Evolutionary conservation across 1,284 basidiomycete genomes (phyloP).

Genomic region (Ustilago cynodontis): DNA sequence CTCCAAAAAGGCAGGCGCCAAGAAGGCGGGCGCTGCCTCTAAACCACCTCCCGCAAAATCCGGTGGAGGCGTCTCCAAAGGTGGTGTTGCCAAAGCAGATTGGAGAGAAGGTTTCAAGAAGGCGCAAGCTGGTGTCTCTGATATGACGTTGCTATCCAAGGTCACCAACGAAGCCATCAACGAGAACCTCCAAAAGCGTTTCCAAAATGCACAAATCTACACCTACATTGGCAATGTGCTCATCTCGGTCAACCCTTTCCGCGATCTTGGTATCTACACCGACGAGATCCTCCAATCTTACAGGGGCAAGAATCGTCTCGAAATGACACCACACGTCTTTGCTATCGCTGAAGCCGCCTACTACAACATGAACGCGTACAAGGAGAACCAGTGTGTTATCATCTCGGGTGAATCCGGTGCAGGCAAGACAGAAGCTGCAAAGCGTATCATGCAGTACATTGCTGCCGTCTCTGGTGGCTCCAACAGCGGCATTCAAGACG

Average conservation of each 20-base stretch:
- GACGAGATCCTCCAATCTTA: slow-evolving; percentile 87
- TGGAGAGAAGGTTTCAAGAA: slow-evolving; percentile 70
- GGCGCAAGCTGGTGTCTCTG: slow-evolving; percentile 84
- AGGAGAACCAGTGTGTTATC: slow-evolving; percentile 99
- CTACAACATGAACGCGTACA: slow-evolving; percentile 99
- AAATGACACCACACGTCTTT: slow-evolving; percentile 98
- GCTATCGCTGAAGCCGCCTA: slow-evolving; percentile 96
- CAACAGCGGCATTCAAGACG: slow-evolving; percentile 80
- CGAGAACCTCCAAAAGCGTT: slow-evolving; percentile 95
- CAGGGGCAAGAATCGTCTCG: slow-evolving; percentile 96
- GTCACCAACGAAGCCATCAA: slow-evolving; percentile 99
- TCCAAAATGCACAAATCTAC: slow-evolving; percentile 96
- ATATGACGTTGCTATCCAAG: slow-evolving; percentile 97
- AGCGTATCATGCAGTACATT: slow-evolving; percentile 98
- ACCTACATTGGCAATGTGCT: slow-evolving; percentile 98
- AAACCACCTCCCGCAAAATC: slow-evolving; percentile 55
- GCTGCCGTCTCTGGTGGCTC: slow-evolving; percentile 92
- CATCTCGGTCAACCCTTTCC: slow-evolving; percentile 98
- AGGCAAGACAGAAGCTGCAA: slow-evolving; percentile 68
- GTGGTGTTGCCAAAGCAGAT: slow-evolving; percentile 69
- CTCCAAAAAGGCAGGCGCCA: slow-evolving; percentile 67
- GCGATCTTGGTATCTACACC: slow-evolving; percentile 89
- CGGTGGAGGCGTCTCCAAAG: slow-evolving; percentile 41
- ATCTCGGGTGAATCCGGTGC: slow-evolving; percentile 91
- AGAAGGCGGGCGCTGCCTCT: slow-evolving; percentile 54